Base-by-base conservation (phyloP, 73 alveolate species). In the Paramecium octaurelia region DNA sequence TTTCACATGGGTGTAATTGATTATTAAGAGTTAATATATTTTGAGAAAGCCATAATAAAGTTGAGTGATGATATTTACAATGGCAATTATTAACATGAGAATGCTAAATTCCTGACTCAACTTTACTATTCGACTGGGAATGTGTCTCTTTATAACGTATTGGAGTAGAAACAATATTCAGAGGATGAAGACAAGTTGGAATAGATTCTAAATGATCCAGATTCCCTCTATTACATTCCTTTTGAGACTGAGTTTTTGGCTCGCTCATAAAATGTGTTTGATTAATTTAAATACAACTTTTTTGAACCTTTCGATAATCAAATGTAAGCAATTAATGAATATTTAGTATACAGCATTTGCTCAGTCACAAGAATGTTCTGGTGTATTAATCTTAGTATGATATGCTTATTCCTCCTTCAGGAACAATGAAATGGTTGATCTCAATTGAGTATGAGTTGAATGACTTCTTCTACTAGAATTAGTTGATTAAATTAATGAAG, bases 1-100 rank as follows among this genome's bases (percentile, higher is more conserved):
- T 80, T 42, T 48, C 91, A 80, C 12, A 11, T 80, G 48, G 75
- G 91, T 14, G 43, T 80, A 42, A 80, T 80, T 42, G 91, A 80
- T 80, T 80, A 80, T 46, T 46, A 40, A 40, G 48, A 40, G 48
- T 40, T 59, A 80, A 40, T 38, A 46, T 44, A 44, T 31, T 42
- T 80, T 31, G 91, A 80, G 73, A 80, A 73, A 43, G 59, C 57
- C 34, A 73, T 73, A 40, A 73, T 73, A 36, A 31, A 35, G 18
- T 73, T 73, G n/a, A 73, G 57, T 73, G 87, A 40, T 36, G 34
- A 38, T 29, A 73, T 70, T 9, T 10, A 59, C 9, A 24, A 21
- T 8, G 77, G 77, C 4, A 14, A 64, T 11, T 73, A 73, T 73
- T 20, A 3, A 35, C 29, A 73, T 35, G 27, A 73, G 42, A 73